Percentiles rank a stretch among this genome's conserved stretches.
phyloP scores from a whole-genome alignment of 1,284 basidiomycete species.

The Rhodotorula sp. region DNA sequence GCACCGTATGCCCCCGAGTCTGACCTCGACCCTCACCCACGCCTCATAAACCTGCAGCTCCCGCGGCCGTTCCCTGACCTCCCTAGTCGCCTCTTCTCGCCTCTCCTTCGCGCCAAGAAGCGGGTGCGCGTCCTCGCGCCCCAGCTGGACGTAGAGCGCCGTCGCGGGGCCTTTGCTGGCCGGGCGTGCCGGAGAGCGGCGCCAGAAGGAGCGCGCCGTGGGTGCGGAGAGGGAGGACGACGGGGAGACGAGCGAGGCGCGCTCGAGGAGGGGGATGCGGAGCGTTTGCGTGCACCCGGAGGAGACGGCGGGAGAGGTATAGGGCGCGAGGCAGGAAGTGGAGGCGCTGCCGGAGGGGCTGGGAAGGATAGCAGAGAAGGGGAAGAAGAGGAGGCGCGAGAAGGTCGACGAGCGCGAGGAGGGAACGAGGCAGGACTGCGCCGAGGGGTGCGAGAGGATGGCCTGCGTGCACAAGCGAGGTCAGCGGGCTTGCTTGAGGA shows the following conservation, averaged over 20 bases:
- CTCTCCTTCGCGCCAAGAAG: neutral
- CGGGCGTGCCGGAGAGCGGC: neutral
- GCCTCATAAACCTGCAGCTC: conserved; percentile 22
- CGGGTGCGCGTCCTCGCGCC: conserved; percentile 10
- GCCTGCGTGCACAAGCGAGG: neutral
- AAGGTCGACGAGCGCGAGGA: neutral
- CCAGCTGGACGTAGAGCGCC: conserved; percentile 2
- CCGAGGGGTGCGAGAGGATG: conserved; percentile 6
- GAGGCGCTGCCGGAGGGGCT: neutral
- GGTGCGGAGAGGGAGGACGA: neutral
- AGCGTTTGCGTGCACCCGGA: neutral
- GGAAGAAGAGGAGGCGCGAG: neutral
- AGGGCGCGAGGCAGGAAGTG: neutral
- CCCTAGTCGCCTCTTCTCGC: no score
- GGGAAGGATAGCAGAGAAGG: neutral
- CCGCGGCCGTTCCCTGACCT: neutral
- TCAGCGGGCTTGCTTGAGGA: neutral
- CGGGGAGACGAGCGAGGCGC: neutral
- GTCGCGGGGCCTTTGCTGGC: neutral
- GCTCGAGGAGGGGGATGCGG: conserved; percentile 1
- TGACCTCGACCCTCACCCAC: conserved; percentile 13
- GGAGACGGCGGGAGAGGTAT: neutral
- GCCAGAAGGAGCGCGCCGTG: neutral
- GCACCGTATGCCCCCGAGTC: conserved; percentile 7
- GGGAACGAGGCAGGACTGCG: neutral